Conservation (phyloP, 805 yeast species). For the Dipodascopsis tothii region DNA sequence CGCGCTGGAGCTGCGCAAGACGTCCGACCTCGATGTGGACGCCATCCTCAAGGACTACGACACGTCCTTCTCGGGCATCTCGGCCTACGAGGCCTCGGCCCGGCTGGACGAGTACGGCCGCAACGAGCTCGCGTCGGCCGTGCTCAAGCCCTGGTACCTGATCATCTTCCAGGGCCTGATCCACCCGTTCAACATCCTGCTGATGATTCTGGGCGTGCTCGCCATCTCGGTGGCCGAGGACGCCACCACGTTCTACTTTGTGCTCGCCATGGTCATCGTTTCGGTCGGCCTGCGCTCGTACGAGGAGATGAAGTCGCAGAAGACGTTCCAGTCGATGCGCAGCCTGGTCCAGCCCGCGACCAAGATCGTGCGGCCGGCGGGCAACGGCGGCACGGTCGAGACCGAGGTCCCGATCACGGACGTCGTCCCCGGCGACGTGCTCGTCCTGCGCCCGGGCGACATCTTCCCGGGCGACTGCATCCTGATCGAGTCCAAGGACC, state of each 20-base stretch:
- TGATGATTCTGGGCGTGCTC: slow-evolving; percentile 19
- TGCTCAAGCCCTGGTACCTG: slow-evolving; percentile 17
- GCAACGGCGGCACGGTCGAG: slow-evolving; percentile 14
- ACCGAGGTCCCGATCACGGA: slow-evolving; percentile 56
- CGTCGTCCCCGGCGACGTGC: slow-evolving; percentile 79
- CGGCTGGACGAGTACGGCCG: slow-evolving; percentile 14
- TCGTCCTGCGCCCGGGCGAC: slow-evolving; percentile 85
- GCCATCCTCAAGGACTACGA: slow-evolving; percentile 16
- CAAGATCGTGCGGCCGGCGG: slow-evolving; percentile 18
- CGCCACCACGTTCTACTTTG: slow-evolving; percentile 21
- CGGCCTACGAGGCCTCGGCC: slow-evolving; percentile 11
- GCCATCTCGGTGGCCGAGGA: slow-evolving; percentile 22
- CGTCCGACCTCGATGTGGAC: slow-evolving; percentile 11
- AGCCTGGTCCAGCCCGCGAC: slow-evolving; percentile 19
- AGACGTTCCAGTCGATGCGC: slow-evolving; percentile 20
- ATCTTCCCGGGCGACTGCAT: slow-evolving; percentile 83
- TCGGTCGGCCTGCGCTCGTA: slow-evolving; percentile 20
- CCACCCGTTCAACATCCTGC: slow-evolving; percentile 21
- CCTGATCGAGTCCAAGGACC: slow-evolving; percentile 54
- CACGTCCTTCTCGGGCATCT: slow-evolving; percentile 12
- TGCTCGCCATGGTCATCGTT: slow-evolving; percentile 20
- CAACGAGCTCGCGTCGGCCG: slow-evolving; percentile 20
- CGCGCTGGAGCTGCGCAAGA: slow-evolving; percentile 13
- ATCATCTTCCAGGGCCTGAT: slow-evolving; percentile 16
- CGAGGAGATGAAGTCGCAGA: slow-evolving; percentile 22